Conservation (phyloP, 2,329 filamentous ascomycete genomes). For the Basipetospora chlamydospora region DNA sequence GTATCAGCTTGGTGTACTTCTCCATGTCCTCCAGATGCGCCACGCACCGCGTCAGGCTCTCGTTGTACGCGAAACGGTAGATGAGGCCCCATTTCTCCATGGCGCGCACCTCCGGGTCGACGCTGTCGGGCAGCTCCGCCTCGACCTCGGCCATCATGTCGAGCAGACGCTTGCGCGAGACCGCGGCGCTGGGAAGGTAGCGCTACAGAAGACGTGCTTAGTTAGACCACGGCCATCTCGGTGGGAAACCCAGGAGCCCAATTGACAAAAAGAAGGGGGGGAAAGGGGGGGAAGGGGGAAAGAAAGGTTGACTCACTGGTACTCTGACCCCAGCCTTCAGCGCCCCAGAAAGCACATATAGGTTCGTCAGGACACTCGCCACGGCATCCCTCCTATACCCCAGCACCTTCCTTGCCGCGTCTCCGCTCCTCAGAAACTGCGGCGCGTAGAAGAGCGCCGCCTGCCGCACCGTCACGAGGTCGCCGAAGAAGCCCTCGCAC, state of each 20-base stretch:
- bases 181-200: constrained; percentile 41
- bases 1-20: constrained; percentile 41
- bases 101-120: constrained; percentile 14
- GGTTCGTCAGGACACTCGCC: constrained; percentile 39
- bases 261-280: not conserved
- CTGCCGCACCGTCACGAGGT: constrained; percentile 41
- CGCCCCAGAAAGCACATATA: constrained; percentile 43
- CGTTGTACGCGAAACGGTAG: constrained; percentile 39
- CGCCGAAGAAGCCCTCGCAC: constrained; percentile 44
- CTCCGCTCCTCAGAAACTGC: constrained; percentile 33
- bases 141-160: constrained; percentile 35
- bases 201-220: constrained; percentile 15
- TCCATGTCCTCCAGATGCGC: constrained; percentile 39
- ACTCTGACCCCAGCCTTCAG: constrained; percentile 33
- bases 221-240: no score
- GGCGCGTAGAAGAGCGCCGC: constrained; percentile 43
- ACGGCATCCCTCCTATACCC: constrained; percentile 40
- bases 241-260: no score
- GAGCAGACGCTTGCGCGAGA: constrained; percentile 35
- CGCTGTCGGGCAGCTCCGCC: constrained; percentile 15
- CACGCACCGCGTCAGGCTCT: constrained; percentile 38
- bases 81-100: constrained; percentile 39
- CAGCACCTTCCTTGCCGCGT: constrained; percentile 32
- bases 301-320: constrained; percentile 21
- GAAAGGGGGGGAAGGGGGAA: not conserved